Percentiles rank a stretch among this genome's conserved stretches.
These are phyloP conservation scores for Persicaria maculosa DNA, from an alignment of 148 eudicot species.

Conservation along the genomic window DNA sequence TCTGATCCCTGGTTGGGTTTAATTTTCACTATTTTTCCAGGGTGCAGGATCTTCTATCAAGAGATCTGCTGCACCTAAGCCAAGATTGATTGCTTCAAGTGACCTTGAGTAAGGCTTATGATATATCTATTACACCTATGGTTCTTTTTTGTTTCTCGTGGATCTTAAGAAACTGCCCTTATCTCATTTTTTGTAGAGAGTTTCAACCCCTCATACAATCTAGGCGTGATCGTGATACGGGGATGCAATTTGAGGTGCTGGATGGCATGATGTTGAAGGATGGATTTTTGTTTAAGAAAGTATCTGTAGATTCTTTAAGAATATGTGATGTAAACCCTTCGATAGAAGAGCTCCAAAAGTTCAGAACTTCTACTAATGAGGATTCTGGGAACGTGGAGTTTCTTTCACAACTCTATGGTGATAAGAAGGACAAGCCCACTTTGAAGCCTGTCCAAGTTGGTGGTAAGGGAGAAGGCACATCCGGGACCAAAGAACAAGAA, in stretches of 20 bases:
- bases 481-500: conserved; percentile 40
- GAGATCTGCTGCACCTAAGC: conserved; percentile 57
- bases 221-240: conserved; percentile 87
- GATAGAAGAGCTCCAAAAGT: conserved; percentile 81
- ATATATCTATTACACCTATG: conserved; percentile 14
- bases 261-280: conserved; percentile 85
- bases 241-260: conserved; percentile 62
- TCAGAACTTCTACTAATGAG: conserved; percentile 51
- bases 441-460: conserved; percentile 38
- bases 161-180: conserved; percentile 6
- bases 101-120: conserved; percentile 68
- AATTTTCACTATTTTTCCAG: conserved; percentile 27
- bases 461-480: conserved; percentile 75
- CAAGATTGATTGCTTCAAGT: conserved; percentile 66
- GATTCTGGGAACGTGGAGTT: conserved; percentile 67
- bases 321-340: conserved; percentile 71
- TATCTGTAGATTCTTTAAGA: conserved; percentile 67
- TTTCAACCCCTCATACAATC: conserved; percentile 81
- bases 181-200: conserved; percentile 46
- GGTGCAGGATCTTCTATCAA: conserved; percentile 65
- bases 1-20: conserved; percentile 1
- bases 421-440: conserved; percentile 35
- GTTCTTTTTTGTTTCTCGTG: background rate
- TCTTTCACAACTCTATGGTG: conserved; percentile 90
- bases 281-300: conserved; percentile 79